Percentiles rank a stretch among this genome's conserved stretches.
Conservation (phyloP, 2,329 filamentous ascomycete genomes). For the Aspergillus terreus region DNA sequence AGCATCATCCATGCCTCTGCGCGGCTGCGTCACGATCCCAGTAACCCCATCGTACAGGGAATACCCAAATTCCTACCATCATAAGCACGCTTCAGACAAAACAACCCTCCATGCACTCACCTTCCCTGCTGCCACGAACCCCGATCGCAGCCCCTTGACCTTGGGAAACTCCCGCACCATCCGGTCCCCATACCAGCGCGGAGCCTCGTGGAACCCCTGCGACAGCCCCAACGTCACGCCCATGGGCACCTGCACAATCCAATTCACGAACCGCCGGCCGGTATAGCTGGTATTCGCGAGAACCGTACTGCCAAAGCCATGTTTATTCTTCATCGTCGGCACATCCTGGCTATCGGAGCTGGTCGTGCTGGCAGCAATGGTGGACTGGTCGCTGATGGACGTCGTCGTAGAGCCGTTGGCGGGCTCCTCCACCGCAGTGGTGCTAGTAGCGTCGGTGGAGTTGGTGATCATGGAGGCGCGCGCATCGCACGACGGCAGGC, state of each 20-base stretch:
- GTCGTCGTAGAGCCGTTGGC: neutral
- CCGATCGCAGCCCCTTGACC: conserved; percentile 72
- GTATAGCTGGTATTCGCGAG: conserved; percentile 57
- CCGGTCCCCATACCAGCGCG: conserved; percentile 77
- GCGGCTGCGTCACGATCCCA: conserved; percentile 9
- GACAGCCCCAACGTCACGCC: conserved; percentile 78
- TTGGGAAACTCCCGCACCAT: conserved; percentile 72
- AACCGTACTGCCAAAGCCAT: neutral
- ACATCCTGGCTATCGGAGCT: neutral
- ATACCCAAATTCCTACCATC: conserved; percentile 10
- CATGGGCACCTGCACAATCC: conserved; percentile 74
- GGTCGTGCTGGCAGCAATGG: neutral
- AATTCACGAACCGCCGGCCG: conserved; percentile 66
- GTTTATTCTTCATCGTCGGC: neutral
- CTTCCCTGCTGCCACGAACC: conserved; percentile 71
- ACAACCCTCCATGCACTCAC: conserved; percentile 16
- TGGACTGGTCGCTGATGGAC: neutral
- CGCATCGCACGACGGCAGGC: conserved; percentile 4
- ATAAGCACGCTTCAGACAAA: neutral
- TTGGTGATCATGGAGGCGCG: neutral
- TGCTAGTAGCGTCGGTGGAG: neutral
- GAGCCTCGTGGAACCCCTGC: conserved; percentile 80
- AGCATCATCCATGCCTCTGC: conserved; percentile 4
- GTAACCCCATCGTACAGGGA: conserved; percentile 9
- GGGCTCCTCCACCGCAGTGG: neutral